Evolutionary conservation across 140 eudicot genomes (phyloP).

Genomic region (Bidens hawaiensis): DNA sequence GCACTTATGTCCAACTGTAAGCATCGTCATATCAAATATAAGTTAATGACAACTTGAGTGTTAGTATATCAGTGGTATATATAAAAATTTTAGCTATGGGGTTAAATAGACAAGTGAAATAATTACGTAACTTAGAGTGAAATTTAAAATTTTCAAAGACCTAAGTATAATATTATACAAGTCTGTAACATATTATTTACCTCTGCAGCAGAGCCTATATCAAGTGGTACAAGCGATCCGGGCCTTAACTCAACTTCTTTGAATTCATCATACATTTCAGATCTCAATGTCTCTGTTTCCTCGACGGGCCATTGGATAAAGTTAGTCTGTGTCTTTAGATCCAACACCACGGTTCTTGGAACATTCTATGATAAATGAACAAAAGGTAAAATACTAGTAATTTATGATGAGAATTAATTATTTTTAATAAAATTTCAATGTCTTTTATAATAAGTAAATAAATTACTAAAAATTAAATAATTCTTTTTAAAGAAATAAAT

Average conservation of each 20-base stretch:
- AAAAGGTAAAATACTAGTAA: not conserved
- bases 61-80: no score
- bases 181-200: conserved; percentile 4
- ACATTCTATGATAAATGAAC: conserved; percentile 1
- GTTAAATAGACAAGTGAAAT: no score
- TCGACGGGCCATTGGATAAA: conserved; percentile 51
- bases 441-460: no score
- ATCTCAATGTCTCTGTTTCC: conserved; percentile 35
- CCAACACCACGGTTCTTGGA: conserved; percentile 42
- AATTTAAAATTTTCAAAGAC: no score
- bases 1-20: conserved; percentile 24
- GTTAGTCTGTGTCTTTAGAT: conserved; percentile 34
- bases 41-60: not conserved
- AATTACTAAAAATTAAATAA: no score
- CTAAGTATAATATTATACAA: no score
- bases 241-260: conserved; percentile 13
- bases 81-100: no score
- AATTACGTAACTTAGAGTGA: no score
- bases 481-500: no score
- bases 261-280: conserved; percentile 8
- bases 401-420: no score
- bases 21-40: not conserved
- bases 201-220: conserved; percentile 32
- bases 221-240: conserved; percentile 30
- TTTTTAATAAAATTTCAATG: no score